Conservation (phyloP, 345 rosid species). For the Populus nigra region DNA sequence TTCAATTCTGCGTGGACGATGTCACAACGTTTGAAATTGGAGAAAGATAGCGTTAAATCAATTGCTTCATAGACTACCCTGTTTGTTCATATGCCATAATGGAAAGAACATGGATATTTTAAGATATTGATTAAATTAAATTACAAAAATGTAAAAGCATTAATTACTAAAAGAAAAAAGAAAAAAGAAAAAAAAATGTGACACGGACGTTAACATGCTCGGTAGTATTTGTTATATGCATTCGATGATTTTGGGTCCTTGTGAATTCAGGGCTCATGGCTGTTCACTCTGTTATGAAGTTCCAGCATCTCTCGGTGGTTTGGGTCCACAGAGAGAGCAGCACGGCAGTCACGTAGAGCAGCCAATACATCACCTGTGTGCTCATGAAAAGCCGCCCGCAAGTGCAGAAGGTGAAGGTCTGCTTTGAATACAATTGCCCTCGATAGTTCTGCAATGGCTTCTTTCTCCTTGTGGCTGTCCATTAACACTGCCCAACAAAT, state of each 20-base stretch:
- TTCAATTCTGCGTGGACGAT: background rate
- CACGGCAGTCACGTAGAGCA: slow-evolving; percentile 85
- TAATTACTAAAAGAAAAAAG: background rate
- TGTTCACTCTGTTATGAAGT: slow-evolving; percentile 85
- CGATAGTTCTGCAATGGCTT: slow-evolving; percentile 85
- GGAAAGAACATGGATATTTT: background rate
- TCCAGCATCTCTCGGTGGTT: slow-evolving; percentile 91
- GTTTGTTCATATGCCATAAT: background rate
- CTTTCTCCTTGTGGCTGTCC: slow-evolving; percentile 83
- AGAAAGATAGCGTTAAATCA: background rate
- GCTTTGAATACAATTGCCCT: slow-evolving; percentile 89
- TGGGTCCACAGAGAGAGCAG: slow-evolving; percentile 93
- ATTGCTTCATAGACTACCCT: background rate
- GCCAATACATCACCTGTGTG: slow-evolving; percentile 62
- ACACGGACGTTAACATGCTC: slow-evolving; percentile 19
- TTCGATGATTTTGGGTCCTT: background rate
- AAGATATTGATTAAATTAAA: slow-evolving; percentile 12
- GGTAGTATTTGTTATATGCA: slow-evolving; percentile 12
- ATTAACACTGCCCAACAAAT: slow-evolving; percentile 62
- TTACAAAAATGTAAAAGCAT: slow-evolving; percentile 8
- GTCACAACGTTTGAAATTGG: background rate
- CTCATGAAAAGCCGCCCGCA: slow-evolving; percentile 93
- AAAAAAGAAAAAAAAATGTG: background rate
- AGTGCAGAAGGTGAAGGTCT: slow-evolving; percentile 86
- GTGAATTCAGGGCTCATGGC: slow-evolving; percentile 71